Conservation (phyloP, 192 early-diverging fungal genomes). For the Backusella morwellensis region DNA sequence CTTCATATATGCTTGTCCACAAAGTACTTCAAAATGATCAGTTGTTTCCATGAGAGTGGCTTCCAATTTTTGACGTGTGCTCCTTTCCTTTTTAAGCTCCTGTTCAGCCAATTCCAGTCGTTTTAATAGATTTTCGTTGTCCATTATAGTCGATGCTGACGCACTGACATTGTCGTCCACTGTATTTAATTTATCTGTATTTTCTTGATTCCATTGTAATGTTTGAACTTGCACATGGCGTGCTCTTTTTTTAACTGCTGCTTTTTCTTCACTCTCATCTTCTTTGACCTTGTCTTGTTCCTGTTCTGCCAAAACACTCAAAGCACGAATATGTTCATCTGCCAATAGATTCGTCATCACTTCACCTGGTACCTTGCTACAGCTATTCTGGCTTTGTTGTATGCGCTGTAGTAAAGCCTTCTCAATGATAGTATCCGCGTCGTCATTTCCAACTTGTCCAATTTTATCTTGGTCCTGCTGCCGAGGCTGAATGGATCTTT, state of each 20-base stretch:
- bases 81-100: conserved; percentile 10
- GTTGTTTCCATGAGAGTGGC: conserved; percentile 45
- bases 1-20: conserved; percentile 47
- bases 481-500: not conserved
- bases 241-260: conserved; percentile 10
- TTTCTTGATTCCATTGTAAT: not conserved
- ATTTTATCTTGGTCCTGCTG: not conserved
- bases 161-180: not conserved
- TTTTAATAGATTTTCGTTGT: not conserved
- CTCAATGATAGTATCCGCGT: conserved; percentile 6
- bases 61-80: conserved; percentile 24
- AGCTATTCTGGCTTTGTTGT: not conserved
- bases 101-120: conserved; percentile 3
- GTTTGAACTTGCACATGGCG: conserved; percentile 35
- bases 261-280: not conserved
- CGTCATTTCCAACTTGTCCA: not conserved
- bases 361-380: conserved; percentile 9
- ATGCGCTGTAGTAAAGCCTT: conserved; percentile 4
- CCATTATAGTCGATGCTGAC: not conserved
- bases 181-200: conserved; percentile 2
- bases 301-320: conserved; percentile 9
- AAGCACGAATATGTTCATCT: conserved; percentile 23
- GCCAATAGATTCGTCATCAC: conserved; percentile 5
- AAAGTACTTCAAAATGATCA: conserved; percentile 48
- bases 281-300: not conserved